Evolutionary conservation across 2,329 filamentous ascomycete genomes (phyloP).

Genomic region (Aspergillus tubingensis): DNA sequence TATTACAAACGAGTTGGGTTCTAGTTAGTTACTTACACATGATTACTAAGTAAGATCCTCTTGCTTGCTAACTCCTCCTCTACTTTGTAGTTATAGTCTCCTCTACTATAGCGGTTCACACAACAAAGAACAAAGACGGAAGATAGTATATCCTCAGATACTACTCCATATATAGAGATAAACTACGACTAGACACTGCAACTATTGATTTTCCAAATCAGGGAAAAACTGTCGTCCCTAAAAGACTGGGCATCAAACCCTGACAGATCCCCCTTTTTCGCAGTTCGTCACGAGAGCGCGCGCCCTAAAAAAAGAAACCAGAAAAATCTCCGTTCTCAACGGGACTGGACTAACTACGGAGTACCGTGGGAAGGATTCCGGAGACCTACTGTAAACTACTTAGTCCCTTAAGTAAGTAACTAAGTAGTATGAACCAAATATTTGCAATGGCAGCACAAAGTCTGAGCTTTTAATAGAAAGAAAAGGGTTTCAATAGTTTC

Average conservation of each 20-base stretch:
- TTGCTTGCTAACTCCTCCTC: too few relatives aligned
- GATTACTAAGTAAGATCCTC: neutral
- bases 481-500: constrained; percentile 11
- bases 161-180: neutral
- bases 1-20: neutral
- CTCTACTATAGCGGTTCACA: neutral
- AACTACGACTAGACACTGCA: neutral
- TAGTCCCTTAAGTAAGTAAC: too few relatives aligned
- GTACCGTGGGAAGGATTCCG: neutral
- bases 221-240: neutral
- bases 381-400: constrained; percentile 1
- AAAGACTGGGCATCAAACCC: neutral
- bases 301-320: constrained; percentile 9
- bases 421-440: neutral
- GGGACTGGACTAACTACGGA: neutral
- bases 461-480: constrained; percentile 7
- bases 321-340: neutral
- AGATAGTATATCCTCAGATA: neutral
- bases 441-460: neutral
- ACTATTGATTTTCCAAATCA: constrained; percentile 1
- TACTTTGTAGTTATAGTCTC: too few relatives aligned
- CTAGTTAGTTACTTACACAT: neutral
- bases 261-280: neutral
- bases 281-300: neutral
- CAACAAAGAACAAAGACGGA: neutral